A percentile compares a stretch with the other conserved stretches of the same genome.
Conservation (phyloP, 2,329 filamentous ascomycete genomes). For the Didymella glomerata region DNA sequence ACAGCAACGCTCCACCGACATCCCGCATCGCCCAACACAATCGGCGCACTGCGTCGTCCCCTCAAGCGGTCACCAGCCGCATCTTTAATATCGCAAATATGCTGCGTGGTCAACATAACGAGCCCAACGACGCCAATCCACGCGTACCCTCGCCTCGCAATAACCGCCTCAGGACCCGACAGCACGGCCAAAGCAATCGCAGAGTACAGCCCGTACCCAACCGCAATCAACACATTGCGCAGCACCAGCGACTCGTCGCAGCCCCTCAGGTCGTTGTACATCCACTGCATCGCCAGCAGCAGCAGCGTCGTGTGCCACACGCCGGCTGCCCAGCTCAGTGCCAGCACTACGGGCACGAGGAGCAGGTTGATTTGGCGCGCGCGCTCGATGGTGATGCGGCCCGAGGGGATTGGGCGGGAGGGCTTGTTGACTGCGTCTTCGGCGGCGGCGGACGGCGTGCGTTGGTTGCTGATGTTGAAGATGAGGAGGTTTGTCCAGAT, state of each 20-base stretch:
- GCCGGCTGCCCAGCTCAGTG: conserved; percentile 28
- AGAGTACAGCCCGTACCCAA: conserved; percentile 27
- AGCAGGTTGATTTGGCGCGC: conserved; percentile 10
- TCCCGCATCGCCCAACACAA: conserved; percentile 27
- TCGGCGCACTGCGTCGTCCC: conserved; percentile 34
- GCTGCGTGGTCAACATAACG: conserved; percentile 37
- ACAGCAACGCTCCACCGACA: conserved; percentile 33
- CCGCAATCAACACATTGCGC: conserved; percentile 31
- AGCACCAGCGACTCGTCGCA: conserved; percentile 28
- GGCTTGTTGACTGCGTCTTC: conserved; percentile 57
- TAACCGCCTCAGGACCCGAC: not conserved
- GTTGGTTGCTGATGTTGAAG: conserved; percentile 54
- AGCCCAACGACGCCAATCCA: conserved; percentile 25
- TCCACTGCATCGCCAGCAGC: conserved; percentile 48
- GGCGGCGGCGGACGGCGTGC: conserved; percentile 36
- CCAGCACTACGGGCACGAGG: conserved; percentile 21
- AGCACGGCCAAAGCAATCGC: conserved; percentile 18
- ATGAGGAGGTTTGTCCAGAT: conserved; percentile 54
- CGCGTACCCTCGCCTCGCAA: not conserved
- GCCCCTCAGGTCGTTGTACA: conserved; percentile 54
- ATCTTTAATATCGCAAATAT: conserved; percentile 45
- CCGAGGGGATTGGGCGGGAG: conserved; percentile 43
- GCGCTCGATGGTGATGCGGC: conserved; percentile 29
- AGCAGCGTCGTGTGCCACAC: conserved; percentile 38
- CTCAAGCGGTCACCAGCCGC: conserved; percentile 34